Conservation (phyloP, 768 basidiomycete genomes). For the Leccinum aurantiacum region DNA sequence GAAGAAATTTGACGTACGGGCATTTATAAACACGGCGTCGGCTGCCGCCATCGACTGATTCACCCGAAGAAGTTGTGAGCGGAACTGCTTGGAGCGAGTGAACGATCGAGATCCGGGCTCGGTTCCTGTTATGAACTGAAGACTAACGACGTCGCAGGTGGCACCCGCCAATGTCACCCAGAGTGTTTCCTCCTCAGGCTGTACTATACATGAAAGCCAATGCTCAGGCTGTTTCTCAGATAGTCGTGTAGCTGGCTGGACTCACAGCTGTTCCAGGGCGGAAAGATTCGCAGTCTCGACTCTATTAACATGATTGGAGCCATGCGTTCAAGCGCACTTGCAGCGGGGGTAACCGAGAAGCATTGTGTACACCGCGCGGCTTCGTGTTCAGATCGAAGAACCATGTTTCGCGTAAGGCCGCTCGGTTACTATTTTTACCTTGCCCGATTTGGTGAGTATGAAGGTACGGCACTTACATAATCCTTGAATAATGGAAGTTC, state of each 20-base stretch:
- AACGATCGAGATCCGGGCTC: not conserved
- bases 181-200: not conserved
- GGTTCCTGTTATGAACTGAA: not conserved
- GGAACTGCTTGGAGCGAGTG: not conserved
- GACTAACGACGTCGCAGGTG: no score
- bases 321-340: conserved; percentile 6
- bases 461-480: no score
- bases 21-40: conserved; percentile 22
- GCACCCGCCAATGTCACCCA: no score
- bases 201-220: not conserved
- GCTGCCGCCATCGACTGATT: not conserved
- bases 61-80: not conserved
- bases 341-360: not conserved
- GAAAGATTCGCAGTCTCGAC: conserved; percentile 5
- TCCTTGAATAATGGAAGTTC: no score
- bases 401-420: no score
- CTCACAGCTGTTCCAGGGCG: not conserved
- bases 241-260: not conserved
- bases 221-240: not conserved
- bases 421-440: no score
- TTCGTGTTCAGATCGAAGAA: not conserved
- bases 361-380: not conserved
- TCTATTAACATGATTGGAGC: not conserved
- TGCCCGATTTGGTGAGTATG: not conserved
- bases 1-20: not conserved